These are phyloP conservation scores for Gryganskiella cystojenkinii DNA, from an alignment of 192 early-diverging fungal species.

Conservation along the genomic window DNA sequence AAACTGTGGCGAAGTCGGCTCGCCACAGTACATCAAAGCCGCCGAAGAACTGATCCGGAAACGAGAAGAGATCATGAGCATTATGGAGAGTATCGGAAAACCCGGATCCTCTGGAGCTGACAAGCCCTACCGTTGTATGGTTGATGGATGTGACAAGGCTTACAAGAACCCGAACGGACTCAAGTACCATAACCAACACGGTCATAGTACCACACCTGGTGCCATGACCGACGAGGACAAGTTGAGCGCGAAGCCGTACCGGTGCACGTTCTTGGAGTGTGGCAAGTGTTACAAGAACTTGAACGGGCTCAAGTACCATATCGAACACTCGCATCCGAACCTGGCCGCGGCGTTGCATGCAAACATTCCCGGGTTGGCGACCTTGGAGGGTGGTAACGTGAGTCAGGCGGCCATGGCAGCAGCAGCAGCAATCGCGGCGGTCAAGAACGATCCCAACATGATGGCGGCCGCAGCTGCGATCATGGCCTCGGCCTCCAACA, in stretches of 20 bases:
- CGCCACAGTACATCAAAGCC: slow-evolving; percentile 26
- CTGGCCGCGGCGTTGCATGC: slow-evolving; percentile 52
- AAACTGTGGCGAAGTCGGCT: slow-evolving; percentile 36
- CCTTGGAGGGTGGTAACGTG: slow-evolving; percentile 47
- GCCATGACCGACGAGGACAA: slow-evolving; percentile 67
- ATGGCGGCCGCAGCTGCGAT: slow-evolving; percentile 49
- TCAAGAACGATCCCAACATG: slow-evolving; percentile 50
- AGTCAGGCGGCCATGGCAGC: slow-evolving; percentile 64
- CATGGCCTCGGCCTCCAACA: slow-evolving; percentile 31
- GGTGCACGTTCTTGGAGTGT: slow-evolving; percentile 85
- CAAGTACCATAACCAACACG: slow-evolving; percentile 97
- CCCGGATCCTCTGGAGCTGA: slow-evolving; percentile 55
- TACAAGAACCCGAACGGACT: slow-evolving; percentile 99
- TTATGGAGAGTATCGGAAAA: slow-evolving; percentile 45
- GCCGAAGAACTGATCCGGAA: slow-evolving; percentile 44
- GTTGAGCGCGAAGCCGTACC: slow-evolving; percentile 70
- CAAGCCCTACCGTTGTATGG: slow-evolving; percentile 87
- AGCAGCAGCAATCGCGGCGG: slow-evolving; percentile 63
- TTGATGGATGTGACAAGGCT: slow-evolving; percentile 89
- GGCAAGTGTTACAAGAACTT: slow-evolving; percentile 96
- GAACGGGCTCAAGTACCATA: slow-evolving; percentile 96
- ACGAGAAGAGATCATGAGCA: slow-evolving; percentile 44
- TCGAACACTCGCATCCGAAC: slow-evolving; percentile 85
- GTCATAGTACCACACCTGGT: slow-evolving; percentile 79
- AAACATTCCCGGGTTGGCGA: slow-evolving; percentile 35